Percentiles rank a stretch among this genome's conserved stretches.
Evolutionary conservation across 345 rosid genomes (phyloP).

Genomic region (Hevea brasiliensis): DNA sequence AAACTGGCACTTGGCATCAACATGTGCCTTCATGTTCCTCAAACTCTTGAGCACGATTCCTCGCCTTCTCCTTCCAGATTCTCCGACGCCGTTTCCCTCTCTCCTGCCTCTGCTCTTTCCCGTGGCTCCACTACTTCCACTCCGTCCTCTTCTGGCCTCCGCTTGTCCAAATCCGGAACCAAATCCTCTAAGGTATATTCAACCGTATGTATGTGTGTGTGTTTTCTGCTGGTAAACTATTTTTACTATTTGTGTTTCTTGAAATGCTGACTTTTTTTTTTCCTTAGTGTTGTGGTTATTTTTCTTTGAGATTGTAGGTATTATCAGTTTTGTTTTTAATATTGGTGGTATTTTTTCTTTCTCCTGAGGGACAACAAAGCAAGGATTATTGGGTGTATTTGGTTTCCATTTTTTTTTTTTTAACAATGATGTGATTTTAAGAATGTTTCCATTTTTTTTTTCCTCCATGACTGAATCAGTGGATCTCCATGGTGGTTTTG

Average conservation of each 20-base stretch:
- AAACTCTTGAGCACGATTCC: constrained; percentile 17
- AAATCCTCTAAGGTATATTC: constrained; percentile 61
- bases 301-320: neutral
- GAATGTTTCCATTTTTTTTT: too few species aligned
- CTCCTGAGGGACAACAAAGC: too few species aligned
- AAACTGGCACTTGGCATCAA: constrained; percentile 73
- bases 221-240: neutral
- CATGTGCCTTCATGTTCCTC: constrained; percentile 68
- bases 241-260: neutral
- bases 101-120: constrained; percentile 27
- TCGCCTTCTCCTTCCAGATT: constrained; percentile 32
- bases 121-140: constrained; percentile 48
- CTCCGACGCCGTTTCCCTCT: constrained; percentile 42
- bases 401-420: too few species aligned
- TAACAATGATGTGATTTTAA: too few species aligned
- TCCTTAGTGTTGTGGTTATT: neutral
- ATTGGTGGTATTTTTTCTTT: neutral
- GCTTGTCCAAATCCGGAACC: constrained; percentile 49
- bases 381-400: too few species aligned
- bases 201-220: neutral
- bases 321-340: too few species aligned
- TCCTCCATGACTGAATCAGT: too few species aligned
- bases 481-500: too few species aligned
- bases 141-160: constrained; percentile 68
- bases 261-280: neutral